Conservation (phyloP, 257 asterid species). For the Salvia splendens region DNA sequence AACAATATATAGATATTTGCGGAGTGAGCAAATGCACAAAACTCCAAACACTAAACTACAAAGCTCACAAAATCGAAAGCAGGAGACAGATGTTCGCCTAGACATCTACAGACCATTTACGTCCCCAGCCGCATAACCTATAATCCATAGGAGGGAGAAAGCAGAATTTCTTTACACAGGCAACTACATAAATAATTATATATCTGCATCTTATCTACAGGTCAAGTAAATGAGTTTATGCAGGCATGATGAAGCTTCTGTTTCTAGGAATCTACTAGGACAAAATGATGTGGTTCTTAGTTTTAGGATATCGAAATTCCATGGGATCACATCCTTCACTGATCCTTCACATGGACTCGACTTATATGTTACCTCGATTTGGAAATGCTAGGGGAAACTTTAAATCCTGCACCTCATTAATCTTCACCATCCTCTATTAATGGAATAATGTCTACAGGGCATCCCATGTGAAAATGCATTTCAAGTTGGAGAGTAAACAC, state of each 20-base stretch:
- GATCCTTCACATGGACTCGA: constrained; percentile 11
- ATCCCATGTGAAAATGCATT: constrained; percentile 1
- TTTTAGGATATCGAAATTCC: constrained; percentile 10
- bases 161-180: constrained; percentile 4
- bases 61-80: constrained; percentile 20
- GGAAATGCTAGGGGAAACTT: constrained; percentile 17
- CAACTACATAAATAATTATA: neutral
- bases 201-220: constrained; percentile 16
- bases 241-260: neutral
- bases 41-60: constrained; percentile 16
- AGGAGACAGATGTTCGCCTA: neutral
- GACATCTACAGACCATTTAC: constrained; percentile 12
- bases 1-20: constrained; percentile 6
- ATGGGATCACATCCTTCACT: neutral
- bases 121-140: neutral
- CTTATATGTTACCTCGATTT: constrained; percentile 11
- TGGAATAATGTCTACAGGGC: neutral
- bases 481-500: constrained; percentile 29
- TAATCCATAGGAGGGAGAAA: constrained; percentile 1
- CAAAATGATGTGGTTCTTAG: neutral
- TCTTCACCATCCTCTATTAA: neutral
- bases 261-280: neutral
- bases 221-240: constrained; percentile 11
- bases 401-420: constrained; percentile 7
- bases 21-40: constrained; percentile 10